Evolutionary conservation across 163 green algal species (phyloP).

Genomic region (Smithsoniella earleae): DNA sequence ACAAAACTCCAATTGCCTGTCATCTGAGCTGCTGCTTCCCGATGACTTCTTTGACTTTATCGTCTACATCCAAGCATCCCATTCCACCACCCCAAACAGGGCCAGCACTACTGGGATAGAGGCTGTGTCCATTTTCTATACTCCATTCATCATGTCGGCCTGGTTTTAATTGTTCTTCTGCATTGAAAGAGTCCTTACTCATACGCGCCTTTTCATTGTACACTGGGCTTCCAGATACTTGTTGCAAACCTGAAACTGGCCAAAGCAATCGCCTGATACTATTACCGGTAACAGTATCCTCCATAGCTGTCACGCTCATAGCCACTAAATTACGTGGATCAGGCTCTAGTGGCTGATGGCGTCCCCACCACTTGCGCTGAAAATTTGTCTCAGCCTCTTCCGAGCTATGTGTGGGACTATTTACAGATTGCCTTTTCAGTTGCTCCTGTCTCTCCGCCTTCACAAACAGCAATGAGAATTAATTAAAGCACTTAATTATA

Average conservation of each 20-base stretch:
- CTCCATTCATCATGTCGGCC: constrained; percentile 25
- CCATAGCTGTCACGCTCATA: not conserved
- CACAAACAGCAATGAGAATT: not conserved
- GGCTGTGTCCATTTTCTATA: not conserved
- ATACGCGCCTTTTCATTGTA: not conserved
- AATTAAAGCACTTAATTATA: not conserved
- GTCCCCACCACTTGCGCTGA: constrained; percentile 14
- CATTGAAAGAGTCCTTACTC: no score
- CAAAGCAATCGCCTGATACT: not conserved
- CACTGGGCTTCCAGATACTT: not conserved
- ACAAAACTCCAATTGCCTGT: not conserved
- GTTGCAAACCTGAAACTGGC: not conserved
- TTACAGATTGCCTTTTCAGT: not conserved
- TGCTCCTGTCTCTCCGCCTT: constrained; percentile 11
- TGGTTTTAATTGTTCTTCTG: constrained; percentile 9
- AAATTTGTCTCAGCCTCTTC: not conserved
- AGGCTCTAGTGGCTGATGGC: constrained; percentile 5
- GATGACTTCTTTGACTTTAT: not conserved
- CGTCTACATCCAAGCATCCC: constrained; percentile 15
- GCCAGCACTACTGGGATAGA: not conserved
- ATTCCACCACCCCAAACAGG: constrained; percentile 5
- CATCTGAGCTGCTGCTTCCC: not conserved
- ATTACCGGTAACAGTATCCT: not conserved
- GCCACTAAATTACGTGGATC: constrained; percentile 19
- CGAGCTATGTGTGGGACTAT: not conserved